Base-by-base conservation (phyloP, 140 eudicot species). In the Anethum foeniculum region DNA sequence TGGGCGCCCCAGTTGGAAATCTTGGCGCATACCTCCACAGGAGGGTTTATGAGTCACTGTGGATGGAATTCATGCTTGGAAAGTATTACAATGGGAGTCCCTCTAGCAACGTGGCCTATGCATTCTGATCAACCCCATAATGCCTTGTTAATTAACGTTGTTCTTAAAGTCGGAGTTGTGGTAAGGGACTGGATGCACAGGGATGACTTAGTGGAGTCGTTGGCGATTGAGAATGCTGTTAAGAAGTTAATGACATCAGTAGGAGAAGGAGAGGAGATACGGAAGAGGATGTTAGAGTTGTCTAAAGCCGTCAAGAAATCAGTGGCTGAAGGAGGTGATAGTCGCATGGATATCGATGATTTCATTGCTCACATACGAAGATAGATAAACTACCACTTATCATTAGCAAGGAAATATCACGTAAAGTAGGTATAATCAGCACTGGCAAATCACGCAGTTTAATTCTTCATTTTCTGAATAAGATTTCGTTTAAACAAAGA, bases 51-150 rank as follows among this genome's bases (percentile, higher is more conserved):
- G 64, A 54, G 64, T 51, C 60, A 54, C 64, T 54, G 64, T 7
- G 64, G 27, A 54, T 54, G 64, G 64, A 54, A 54, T 21, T 54
- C 64, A 54, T 54, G 64, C 64, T 5, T 54, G 64, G 64, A 54
- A 54, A 54, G 64, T 54, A 54, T 54, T 54, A 54, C 62, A 54
- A 54, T 21, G 64, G 64, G 64, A 54, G 64, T 54, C 27, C 64
- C 64, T 54, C 6, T 54, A 19, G 64, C 64, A 19, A 54, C 64
- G 0, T 54, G 64, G 64, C 27, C 64, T 5, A 54, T 54, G 27
- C 27, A 54, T 54, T 54, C 64, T 54, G 64, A 54, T 54, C 64
- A 54, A 54, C 64, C 64, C 64, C 64, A 54, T 54, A 54, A 54
- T 21, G 64, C 27, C 11, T 54, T 54, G 64, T 54, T 54, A 54